These are phyloP conservation scores for Umbellularia californica DNA, from an alignment of 164 flowering plant genomes.

Conservation along the genomic window DNA sequence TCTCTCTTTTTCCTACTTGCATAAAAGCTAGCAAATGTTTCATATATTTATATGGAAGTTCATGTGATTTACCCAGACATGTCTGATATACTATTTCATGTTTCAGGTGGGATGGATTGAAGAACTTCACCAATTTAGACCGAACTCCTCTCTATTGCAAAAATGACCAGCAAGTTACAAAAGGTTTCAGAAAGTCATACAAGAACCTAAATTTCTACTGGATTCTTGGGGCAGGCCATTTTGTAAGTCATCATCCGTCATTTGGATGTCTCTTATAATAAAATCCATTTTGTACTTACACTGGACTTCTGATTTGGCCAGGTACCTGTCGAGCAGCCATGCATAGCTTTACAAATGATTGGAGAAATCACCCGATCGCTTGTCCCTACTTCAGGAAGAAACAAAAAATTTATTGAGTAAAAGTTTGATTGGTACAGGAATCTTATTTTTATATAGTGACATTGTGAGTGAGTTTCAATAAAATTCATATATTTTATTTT, in stretches of 20 bases:
- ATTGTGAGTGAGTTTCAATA: too few species aligned
- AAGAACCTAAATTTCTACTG: constrained; percentile 32
- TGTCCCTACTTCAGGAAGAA: constrained; percentile 4
- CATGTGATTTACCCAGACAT: too few species aligned
- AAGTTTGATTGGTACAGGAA: too few species aligned
- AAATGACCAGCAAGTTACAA: constrained; percentile 9
- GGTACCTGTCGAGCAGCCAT: constrained; percentile 85
- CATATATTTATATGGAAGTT: not conserved
- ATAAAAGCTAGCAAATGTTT: not conserved
- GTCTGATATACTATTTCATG: too few species aligned
- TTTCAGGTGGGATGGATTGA: not conserved
- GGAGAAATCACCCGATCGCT: constrained; percentile 56
- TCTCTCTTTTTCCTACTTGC: not conserved
- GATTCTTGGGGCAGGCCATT: constrained; percentile 33
- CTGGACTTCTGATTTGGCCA: constrained; percentile 11
- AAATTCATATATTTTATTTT: too few species aligned
- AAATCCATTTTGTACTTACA: too few species aligned
- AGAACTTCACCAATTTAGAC: not conserved
- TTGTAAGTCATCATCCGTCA: constrained; percentile 21
- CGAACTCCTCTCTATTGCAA: constrained; percentile 22
- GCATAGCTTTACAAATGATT: constrained; percentile 61
- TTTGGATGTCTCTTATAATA: too few species aligned
- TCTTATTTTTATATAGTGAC: too few species aligned
- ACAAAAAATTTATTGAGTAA: too few species aligned
- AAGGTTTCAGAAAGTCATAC: constrained; percentile 27